Base-by-base conservation (phyloP, 208 protist species). In the Phytomonas serpens region DNA sequence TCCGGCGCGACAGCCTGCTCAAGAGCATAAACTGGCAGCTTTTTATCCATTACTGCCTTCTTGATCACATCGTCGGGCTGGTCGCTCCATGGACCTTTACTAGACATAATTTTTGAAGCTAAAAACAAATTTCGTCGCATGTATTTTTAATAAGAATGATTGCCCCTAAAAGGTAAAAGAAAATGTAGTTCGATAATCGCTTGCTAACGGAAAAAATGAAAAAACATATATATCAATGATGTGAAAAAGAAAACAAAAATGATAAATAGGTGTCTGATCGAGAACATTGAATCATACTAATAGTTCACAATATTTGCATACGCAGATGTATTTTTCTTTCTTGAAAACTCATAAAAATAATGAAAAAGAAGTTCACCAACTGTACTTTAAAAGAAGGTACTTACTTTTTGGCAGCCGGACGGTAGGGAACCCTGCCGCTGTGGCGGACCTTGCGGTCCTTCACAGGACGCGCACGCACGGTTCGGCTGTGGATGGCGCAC, bases 401-500 rank as follows among this genome's bases (percentile, higher is more conserved):
- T 78, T 79, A 81, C 70, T 79, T 72, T 74, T 85, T 85, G 74
- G 82, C 81, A 71, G 72, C 74, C 14, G 83, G 85, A 67, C 86
- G 84, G 87, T 84, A 93, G 42, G 86, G 88, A 72, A 93, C 82
- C 84, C 92, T 93, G 72, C 73, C 76, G 13, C 84, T 93, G 85
- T 87, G 93, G 81, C 93, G 89, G 64, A 78, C 85, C 88, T 95
- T 96, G 75, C 91, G 89, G 47, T 85, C 68, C 37, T 74, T 77
- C 68, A 93, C 88, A 27, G 86, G 81, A 83, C 93, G 90, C 66
- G 87, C 90, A 71, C 93, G 97, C 63, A 99, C 98, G 36, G 98
- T 93, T 76, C 97, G 97, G 82, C 95, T 96, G 96, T 99, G 99
- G 79, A 99, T 99, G 73, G 98, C 98, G 93, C 98, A 99, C 31